phyloP scores from a whole-genome alignment of 164 flowering plant species.

The Stephania yunnanensis region DNA sequence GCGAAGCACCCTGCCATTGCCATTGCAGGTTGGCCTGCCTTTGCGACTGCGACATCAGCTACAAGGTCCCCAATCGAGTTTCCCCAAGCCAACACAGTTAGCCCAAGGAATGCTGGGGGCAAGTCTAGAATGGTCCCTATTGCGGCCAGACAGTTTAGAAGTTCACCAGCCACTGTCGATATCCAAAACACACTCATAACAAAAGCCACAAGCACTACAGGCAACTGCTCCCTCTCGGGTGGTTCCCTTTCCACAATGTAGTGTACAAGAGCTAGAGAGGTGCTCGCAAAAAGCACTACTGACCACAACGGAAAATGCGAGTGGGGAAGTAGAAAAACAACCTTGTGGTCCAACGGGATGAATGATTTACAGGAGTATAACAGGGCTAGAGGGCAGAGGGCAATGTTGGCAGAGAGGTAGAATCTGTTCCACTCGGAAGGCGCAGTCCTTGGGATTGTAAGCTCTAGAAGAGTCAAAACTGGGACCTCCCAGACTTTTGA shows the following conservation, averaged over 20 bases:
- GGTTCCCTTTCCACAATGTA: conserved; percentile 67
- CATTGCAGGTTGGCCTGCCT: conserved; percentile 96
- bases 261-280: conserved; percentile 64
- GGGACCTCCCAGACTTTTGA: conserved; percentile 67
- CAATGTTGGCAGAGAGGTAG: conserved; percentile 71
- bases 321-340: conserved; percentile 60
- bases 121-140: conserved; percentile 64
- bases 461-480: conserved; percentile 57
- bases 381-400: conserved; percentile 76
- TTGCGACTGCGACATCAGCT: conserved; percentile 96
- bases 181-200: conserved; percentile 99
- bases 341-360: conserved; percentile 63
- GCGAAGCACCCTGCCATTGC: conserved; percentile 99
- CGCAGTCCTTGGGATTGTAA: conserved; percentile 70
- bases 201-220: conserved; percentile 58
- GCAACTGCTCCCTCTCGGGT: conserved; percentile 64
- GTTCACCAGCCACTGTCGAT: conserved; percentile 89
- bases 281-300: conserved; percentile 55
- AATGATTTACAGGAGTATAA: conserved; percentile 72
- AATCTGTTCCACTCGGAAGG: conserved; percentile 86
- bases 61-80: conserved; percentile 99
- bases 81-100: conserved; percentile 99
- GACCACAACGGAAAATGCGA: conserved; percentile 84
- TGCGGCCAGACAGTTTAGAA: conserved; percentile 73
- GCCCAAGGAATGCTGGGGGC: conserved; percentile 82